Conservation (phyloP, 192 early-diverging fungal species). For the Dissophora ornata region DNA sequence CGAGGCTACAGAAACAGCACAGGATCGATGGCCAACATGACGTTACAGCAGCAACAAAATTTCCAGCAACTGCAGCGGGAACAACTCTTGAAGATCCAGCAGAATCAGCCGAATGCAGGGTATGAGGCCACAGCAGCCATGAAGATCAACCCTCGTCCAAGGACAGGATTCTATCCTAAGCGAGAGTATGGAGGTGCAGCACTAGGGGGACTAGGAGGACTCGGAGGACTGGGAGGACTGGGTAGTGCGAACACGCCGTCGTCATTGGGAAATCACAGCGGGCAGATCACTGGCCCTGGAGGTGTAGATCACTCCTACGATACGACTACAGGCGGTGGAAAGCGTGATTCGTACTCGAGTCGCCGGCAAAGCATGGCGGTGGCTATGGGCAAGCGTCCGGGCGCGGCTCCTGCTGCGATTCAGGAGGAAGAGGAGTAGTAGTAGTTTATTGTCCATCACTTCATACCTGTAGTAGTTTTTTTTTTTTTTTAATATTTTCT, state of each 20-base stretch:
- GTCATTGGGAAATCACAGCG: no score
- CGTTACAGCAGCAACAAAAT: constrained; percentile 40
- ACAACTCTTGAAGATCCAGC: constrained; percentile 44
- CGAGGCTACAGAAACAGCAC: constrained; percentile 52
- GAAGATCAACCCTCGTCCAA: constrained; percentile 40
- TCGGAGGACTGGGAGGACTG: constrained; percentile 4
- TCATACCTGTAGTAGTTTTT: not conserved
- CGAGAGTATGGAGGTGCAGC: constrained; percentile 33
- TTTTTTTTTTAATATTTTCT: not conserved
- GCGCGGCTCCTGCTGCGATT: constrained; percentile 44
- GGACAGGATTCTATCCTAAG: constrained; percentile 36
- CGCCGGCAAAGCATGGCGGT: constrained; percentile 49
- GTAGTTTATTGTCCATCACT: constrained; percentile 6
- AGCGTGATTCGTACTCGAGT: constrained; percentile 50
- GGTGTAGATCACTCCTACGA: constrained; percentile 4
- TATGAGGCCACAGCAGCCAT: constrained; percentile 51
- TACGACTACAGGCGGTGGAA: not conserved
- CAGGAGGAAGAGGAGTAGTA: constrained; percentile 51
- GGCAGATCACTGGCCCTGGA: not conserved
- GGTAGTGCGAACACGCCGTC: no score
- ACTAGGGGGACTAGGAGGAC: constrained; percentile 23
- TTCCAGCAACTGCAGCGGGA: constrained; percentile 47
- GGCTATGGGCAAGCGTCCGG: constrained; percentile 41
- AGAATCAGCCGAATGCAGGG: constrained; percentile 43
- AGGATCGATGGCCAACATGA: constrained; percentile 54